Percentiles rank a stretch among this genome's conserved stretches.
phyloP scores from a whole-genome alignment of 768 basidiomycete species.

The Amanita rimosa region DNA sequence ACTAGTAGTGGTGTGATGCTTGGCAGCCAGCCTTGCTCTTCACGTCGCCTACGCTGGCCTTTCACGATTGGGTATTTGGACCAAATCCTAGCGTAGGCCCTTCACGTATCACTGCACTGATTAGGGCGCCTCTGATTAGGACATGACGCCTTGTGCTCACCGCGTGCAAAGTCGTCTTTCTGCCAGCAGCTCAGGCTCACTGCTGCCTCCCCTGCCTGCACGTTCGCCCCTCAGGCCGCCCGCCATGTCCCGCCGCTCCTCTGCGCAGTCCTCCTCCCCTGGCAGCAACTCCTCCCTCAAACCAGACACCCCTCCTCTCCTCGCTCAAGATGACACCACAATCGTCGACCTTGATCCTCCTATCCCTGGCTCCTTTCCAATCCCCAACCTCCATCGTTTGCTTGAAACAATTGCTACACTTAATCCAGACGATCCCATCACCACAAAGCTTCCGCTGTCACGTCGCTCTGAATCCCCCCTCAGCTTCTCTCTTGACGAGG shows the following conservation, averaged over 20 bases:
- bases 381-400: background rate
- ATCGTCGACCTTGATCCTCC: conserved; percentile 4
- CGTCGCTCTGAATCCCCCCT: background rate
- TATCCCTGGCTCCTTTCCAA: conserved; percentile 7
- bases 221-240: conserved; percentile 17
- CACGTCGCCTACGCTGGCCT: no score
- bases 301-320: conserved; percentile 1
- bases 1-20: no score
- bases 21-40: no score
- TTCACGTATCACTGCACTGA: background rate
- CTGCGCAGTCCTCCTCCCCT: conserved; percentile 1
- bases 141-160: conserved; percentile 1
- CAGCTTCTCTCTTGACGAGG: conserved; percentile 1
- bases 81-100: no score
- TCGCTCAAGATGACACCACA: conserved; percentile 1
- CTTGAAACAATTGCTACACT: conserved; percentile 1
- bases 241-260: conserved; percentile 6
- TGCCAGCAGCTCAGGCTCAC: conserved; percentile 1
- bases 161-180: conserved; percentile 5
- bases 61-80: no score
- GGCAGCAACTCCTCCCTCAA: conserved; percentile 1
- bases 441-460: background rate
- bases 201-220: conserved; percentile 11
- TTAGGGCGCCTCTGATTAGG: background rate
- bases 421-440: background rate